Conservation (phyloP, 192 early-diverging fungal genomes). For the Backusella luteola region DNA sequence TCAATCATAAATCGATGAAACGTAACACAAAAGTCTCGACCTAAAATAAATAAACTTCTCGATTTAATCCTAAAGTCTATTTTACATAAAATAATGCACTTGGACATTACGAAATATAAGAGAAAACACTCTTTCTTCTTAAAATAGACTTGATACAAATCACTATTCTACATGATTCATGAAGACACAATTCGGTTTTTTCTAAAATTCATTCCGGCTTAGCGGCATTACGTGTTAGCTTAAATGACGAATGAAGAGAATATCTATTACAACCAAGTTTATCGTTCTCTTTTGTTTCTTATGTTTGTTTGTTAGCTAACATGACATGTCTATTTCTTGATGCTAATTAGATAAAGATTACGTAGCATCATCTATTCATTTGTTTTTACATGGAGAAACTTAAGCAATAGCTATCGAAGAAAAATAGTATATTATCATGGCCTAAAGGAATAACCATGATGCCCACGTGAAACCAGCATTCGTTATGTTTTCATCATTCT, state of each 20-base stretch:
- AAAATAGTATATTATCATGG: too few relatives aligned
- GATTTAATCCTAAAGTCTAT: not conserved
- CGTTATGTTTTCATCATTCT: too few relatives aligned
- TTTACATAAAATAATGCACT: not conserved
- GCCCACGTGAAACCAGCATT: too few relatives aligned
- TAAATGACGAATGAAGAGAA: not conserved
- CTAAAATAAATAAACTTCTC: not conserved
- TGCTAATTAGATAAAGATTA: not conserved
- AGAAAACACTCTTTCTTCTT: not conserved
- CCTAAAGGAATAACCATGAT: too few relatives aligned
- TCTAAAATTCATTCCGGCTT: not conserved
- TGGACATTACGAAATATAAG: not conserved
- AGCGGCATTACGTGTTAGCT: not conserved
- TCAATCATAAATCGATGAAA: not conserved
- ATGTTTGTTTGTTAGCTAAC: not conserved
- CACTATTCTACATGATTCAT: not conserved
- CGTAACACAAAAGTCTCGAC: constrained; percentile 5
- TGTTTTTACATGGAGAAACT: too few relatives aligned
- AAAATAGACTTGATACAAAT: not conserved
- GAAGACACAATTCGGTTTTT: not conserved
- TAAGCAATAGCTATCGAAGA: too few relatives aligned
- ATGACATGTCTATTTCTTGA: not conserved
- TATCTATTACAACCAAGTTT: not conserved
- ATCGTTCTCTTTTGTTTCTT: not conserved
- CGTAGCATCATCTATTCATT: too few relatives aligned